phyloP scores from a whole-genome alignment of 1,284 basidiomycete genomes.

The Quambalaria eucalypti region DNA sequence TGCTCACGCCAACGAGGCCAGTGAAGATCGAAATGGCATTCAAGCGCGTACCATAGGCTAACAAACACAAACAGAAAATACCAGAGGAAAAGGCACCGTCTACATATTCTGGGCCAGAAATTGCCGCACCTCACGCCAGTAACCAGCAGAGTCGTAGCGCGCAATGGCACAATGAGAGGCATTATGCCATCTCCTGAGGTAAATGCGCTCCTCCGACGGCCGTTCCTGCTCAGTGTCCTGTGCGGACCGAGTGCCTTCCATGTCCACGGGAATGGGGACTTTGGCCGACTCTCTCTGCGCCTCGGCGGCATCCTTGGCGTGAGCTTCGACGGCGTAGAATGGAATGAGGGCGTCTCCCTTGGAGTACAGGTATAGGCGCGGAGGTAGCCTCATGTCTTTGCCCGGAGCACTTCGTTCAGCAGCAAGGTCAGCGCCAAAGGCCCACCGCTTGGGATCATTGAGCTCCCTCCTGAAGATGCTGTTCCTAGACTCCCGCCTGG shows the following conservation, averaged over 20 bases:
- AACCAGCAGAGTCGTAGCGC: conserved; percentile 25
- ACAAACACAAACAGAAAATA: too few relatives aligned
- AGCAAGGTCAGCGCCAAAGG: background rate
- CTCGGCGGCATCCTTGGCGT: conserved; percentile 11
- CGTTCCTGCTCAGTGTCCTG: background rate
- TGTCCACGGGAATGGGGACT: conserved; percentile 8
- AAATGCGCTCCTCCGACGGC: conserved; percentile 7
- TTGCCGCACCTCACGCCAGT: conserved; percentile 22
- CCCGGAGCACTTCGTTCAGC: background rate
- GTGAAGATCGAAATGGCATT: too few relatives aligned
- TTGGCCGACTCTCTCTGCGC: conserved; percentile 1
- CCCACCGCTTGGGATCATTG: conserved; percentile 24
- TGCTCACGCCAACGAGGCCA: too few relatives aligned
- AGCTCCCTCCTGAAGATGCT: conserved; percentile 20
- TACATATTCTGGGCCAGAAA: conserved; percentile 11
- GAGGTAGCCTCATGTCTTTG: conserved; percentile 8
- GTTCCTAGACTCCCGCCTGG: conserved; percentile 11
- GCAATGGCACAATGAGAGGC: conserved; percentile 32
- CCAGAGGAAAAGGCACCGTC: too few relatives aligned
- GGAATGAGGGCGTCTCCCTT: conserved; percentile 29
- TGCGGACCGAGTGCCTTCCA: conserved; percentile 5
- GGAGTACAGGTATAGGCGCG: conserved; percentile 35
- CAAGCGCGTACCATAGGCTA: too few relatives aligned
- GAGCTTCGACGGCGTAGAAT: conserved; percentile 27
- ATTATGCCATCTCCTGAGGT: conserved; percentile 25